Conservation (phyloP, 2,329 filamentous ascomycete genomes). For the Metarhizium anisopliae region DNA sequence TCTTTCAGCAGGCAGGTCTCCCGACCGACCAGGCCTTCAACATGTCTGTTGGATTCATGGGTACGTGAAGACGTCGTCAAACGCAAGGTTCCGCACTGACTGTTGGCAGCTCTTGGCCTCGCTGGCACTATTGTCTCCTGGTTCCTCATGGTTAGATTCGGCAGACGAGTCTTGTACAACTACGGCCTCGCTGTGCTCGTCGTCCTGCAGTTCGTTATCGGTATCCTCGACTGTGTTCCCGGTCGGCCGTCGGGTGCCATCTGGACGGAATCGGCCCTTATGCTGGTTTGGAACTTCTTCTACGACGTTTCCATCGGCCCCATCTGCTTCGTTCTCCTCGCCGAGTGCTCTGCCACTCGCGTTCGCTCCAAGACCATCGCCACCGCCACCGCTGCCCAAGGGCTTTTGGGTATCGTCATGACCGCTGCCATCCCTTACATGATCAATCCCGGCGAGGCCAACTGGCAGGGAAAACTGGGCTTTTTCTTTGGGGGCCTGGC, state of each 20-base stretch:
- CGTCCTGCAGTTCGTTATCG: conserved; percentile 31
- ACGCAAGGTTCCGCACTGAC: no score
- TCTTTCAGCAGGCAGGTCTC: conserved; percentile 29
- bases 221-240: conserved; percentile 36
- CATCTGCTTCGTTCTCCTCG: conserved; percentile 32
- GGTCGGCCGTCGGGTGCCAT: conserved; percentile 24
- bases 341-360: conserved; percentile 32
- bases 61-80: conserved; percentile 24
- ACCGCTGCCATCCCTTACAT: conserved; percentile 39
- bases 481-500: conserved; percentile 30
- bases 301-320: conserved; percentile 12
- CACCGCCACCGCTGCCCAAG: conserved; percentile 32
- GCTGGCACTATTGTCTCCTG: conserved; percentile 33
- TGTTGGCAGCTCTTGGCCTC: conserved; percentile 31
- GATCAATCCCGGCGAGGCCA: conserved; percentile 22
- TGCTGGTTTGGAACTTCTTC: conserved; percentile 27
- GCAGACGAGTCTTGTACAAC: conserved; percentile 32
- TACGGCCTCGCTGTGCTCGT: conserved; percentile 30
- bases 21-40: conserved; percentile 30
- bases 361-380: conserved; percentile 32
- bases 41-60: conserved; percentile 31
- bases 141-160: conserved; percentile 30
- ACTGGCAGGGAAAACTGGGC: conserved; percentile 31
- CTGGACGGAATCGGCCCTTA: conserved; percentile 29
- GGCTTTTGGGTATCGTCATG: conserved; percentile 31